Evolutionary conservation across 75 land plant species (phyloP).

Genomic region (Larix kaempferi): DNA sequence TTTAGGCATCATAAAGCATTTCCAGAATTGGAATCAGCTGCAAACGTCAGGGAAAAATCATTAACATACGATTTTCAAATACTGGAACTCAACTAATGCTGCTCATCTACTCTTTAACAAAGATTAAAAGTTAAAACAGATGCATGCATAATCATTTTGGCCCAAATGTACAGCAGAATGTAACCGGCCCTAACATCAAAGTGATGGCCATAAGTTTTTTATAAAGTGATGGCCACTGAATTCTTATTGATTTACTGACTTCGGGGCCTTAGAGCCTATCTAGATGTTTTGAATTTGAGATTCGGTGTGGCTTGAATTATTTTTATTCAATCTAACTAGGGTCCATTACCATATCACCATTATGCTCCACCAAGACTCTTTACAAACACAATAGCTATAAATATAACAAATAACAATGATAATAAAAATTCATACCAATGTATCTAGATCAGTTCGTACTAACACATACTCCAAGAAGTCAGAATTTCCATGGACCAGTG

Average conservation of each 20-base stretch:
- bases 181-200: too few relatives aligned
- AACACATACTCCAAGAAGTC: slow-evolving; percentile 85
- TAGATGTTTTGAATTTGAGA: too few relatives aligned
- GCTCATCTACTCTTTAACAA: background rate
- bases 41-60: slow-evolving; percentile 13
- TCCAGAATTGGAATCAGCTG: slow-evolving; percentile 86
- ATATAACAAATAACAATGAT: slow-evolving; percentile 1
- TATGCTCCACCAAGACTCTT: background rate
- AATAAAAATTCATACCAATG: slow-evolving; percentile 56
- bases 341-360: too few relatives aligned
- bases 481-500: slow-evolving; percentile 79
- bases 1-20: slow-evolving; percentile 63
- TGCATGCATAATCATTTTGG: too few relatives aligned
- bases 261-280: too few relatives aligned
- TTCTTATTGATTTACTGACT: too few relatives aligned
- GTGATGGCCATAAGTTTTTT: too few relatives aligned
- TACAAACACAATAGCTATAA: background rate
- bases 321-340: too few relatives aligned
- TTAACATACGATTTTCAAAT: background rate
- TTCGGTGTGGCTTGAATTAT: too few relatives aligned
- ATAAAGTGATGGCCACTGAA: too few relatives aligned
- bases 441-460: slow-evolving; percentile 90
- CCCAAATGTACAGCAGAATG: too few relatives aligned
- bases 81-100: background rate
- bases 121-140: too few relatives aligned